phyloP scores from a whole-genome alignment of 768 basidiomycete genomes.

The Trametopsis cervina region DNA sequence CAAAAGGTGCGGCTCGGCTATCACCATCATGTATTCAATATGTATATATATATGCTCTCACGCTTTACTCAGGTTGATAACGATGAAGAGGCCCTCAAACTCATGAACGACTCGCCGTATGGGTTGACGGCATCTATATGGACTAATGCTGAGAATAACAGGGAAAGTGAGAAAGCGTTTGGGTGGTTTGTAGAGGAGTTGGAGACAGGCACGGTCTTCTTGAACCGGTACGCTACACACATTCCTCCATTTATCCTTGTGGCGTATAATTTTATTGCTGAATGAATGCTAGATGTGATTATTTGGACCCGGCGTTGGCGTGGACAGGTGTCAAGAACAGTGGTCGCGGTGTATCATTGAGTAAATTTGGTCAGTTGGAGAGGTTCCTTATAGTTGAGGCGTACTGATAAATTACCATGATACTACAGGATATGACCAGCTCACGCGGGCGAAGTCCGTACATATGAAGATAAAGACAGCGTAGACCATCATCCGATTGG shows the following conservation, averaged over 20 bases:
- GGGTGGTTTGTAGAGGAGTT: slow-evolving; percentile 59
- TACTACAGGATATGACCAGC: slow-evolving; percentile 69
- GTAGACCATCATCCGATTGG: neutral
- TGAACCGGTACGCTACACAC: slow-evolving; percentile 78
- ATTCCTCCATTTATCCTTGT: neutral
- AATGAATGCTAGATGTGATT: slow-evolving; percentile 57
- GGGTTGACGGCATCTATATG: slow-evolving; percentile 93
- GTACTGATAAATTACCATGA: neutral
- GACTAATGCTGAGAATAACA: slow-evolving; percentile 64
- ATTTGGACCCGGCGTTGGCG: slow-evolving; percentile 84
- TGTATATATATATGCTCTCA: slow-evolving; percentile 11
- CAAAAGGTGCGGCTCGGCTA: slow-evolving; percentile 83
- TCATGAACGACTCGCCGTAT: slow-evolving; percentile 97
- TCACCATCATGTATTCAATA: too few species aligned
- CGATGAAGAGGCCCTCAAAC: slow-evolving; percentile 79
- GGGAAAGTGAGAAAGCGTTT: slow-evolving; percentile 65
- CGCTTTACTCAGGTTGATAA: slow-evolving; percentile 59
- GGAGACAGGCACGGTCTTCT: slow-evolving; percentile 87
- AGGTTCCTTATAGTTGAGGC: neutral
- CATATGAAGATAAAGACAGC: slow-evolving; percentile 73
- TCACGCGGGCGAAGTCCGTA: slow-evolving; percentile 74
- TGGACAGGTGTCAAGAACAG: slow-evolving; percentile 96
- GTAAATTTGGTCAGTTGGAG: slow-evolving; percentile 66
- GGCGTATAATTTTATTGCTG: too few species aligned
- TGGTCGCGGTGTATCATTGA: slow-evolving; percentile 86